Conservation (phyloP, 139 green algal genomes). For the Diplosphaera chodatii region DNA sequence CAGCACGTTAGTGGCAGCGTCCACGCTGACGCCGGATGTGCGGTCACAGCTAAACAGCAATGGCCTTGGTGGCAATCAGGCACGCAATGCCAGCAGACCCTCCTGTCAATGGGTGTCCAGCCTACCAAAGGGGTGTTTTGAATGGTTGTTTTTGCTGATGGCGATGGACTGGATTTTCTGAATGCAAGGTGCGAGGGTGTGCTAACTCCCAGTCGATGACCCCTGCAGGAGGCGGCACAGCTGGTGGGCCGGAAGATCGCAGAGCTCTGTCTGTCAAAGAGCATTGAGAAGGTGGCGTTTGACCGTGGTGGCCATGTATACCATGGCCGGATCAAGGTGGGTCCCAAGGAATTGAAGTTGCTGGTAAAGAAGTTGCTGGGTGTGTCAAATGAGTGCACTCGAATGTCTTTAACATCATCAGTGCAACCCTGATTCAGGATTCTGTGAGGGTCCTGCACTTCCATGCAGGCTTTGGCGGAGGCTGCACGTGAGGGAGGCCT, state of each 20-base stretch:
- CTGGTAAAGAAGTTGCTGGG: too few relatives aligned
- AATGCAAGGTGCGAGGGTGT: not conserved
- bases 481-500: constrained; percentile 1
- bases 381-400: too few relatives aligned
- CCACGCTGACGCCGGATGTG: constrained; percentile 65
- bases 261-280: constrained; percentile 70
- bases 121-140: too few relatives aligned
- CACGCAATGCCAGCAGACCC: too few relatives aligned
- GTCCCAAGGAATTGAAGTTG: too few relatives aligned
- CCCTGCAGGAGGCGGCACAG: constrained; percentile 55
- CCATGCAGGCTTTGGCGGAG: constrained; percentile 3
- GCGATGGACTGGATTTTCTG: too few relatives aligned
- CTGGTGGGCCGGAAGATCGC: constrained; percentile 87
- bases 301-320: constrained; percentile 93
- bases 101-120: too few relatives aligned
- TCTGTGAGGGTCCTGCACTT: not conserved
- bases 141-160: too few relatives aligned
- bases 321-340: constrained; percentile 84
- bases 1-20: constrained; percentile 75
- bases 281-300: constrained; percentile 86
- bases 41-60: constrained; percentile 52
- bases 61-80: too few relatives aligned
- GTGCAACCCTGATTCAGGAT: too few relatives aligned
- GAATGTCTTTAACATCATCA: too few relatives aligned
- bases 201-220: not conserved